Percentiles rank a stretch among this genome's conserved stretches.
phyloP scores from a whole-genome alignment of 208 protist genomes.

The Strigomonas oncopelti region DNA sequence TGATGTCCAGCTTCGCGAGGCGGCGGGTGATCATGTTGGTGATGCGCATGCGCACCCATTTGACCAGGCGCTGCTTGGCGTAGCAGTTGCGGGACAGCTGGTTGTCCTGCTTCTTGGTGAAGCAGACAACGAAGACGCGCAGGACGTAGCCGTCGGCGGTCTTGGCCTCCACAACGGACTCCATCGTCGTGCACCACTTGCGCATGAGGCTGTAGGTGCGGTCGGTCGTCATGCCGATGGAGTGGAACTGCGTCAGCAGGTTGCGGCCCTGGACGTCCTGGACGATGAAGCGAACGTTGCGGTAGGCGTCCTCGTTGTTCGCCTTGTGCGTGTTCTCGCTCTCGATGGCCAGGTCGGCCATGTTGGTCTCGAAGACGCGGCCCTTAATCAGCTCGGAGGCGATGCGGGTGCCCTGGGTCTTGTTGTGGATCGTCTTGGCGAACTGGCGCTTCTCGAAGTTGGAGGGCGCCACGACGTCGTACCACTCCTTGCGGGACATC shows the following conservation, averaged over 20 bases:
- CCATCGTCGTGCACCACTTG: slow-evolving; percentile 99
- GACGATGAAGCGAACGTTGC: slow-evolving; percentile 96
- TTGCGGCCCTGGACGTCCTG: slow-evolving; percentile 97
- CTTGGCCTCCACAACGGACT: slow-evolving; percentile 93
- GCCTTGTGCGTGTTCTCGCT: slow-evolving; percentile 79
- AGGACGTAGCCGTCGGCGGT: slow-evolving; percentile 97
- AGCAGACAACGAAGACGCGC: slow-evolving; percentile 97
- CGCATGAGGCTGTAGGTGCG: slow-evolving; percentile 95
- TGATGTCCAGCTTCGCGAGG: slow-evolving; percentile 86
- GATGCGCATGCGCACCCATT: slow-evolving; percentile 94
- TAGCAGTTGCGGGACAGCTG: slow-evolving; percentile 98
- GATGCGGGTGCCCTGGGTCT: slow-evolving; percentile 94
- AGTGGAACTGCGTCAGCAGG: slow-evolving; percentile 98
- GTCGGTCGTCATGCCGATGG: slow-evolving; percentile 98
- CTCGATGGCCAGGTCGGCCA: slow-evolving; percentile 89
- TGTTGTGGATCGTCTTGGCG: slow-evolving; percentile 97
- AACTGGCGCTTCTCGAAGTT: slow-evolving; percentile 95
- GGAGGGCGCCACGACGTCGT: slow-evolving; percentile 96
- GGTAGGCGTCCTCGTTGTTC: slow-evolving; percentile 80
- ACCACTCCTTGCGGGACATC: slow-evolving; percentile 99
- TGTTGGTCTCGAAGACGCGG: slow-evolving; percentile 96
- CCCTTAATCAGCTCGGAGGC: slow-evolving; percentile 95
- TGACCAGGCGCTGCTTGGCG: slow-evolving; percentile 94
- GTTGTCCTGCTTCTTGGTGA: slow-evolving; percentile 93
- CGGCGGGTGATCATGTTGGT: slow-evolving; percentile 92